Percentiles rank a stretch among this genome's conserved stretches.
Evolutionary conservation across 768 basidiomycete genomes (phyloP).

Genomic region (Astraeus odoratus): DNA sequence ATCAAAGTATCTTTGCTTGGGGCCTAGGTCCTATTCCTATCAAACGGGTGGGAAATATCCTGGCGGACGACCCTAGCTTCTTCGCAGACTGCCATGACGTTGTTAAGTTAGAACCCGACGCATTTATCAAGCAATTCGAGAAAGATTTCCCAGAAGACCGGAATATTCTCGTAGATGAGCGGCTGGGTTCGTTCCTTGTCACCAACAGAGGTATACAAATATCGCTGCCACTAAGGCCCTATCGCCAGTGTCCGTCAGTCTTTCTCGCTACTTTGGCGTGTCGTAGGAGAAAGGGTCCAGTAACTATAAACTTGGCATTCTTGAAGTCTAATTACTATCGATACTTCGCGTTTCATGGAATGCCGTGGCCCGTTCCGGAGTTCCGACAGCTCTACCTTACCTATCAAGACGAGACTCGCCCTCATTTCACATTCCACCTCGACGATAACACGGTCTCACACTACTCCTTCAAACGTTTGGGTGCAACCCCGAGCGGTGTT

Average conservation of each 20-base stretch:
- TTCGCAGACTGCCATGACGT: neutral
- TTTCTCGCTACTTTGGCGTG: neutral
- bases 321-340: neutral
- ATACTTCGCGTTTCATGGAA: neutral
- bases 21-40: neutral
- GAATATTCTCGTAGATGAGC: neutral
- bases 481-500: neutral
- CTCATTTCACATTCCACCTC: neutral
- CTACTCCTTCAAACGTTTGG: neutral
- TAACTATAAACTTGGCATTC: neutral
- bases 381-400: neutral
- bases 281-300: neutral
- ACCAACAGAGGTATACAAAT: neutral
- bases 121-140: neutral
- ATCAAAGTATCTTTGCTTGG: conserved; percentile 10
- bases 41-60: neutral
- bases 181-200: neutral
- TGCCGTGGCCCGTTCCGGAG: neutral
- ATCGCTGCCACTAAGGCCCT: neutral
- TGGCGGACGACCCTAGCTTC: neutral
- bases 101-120: neutral
- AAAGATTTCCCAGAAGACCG: neutral
- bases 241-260: neutral
- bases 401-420: neutral
- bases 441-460: neutral